Conservation (phyloP, 192 early-diverging fungal species). For the Backusella westeae region DNA sequence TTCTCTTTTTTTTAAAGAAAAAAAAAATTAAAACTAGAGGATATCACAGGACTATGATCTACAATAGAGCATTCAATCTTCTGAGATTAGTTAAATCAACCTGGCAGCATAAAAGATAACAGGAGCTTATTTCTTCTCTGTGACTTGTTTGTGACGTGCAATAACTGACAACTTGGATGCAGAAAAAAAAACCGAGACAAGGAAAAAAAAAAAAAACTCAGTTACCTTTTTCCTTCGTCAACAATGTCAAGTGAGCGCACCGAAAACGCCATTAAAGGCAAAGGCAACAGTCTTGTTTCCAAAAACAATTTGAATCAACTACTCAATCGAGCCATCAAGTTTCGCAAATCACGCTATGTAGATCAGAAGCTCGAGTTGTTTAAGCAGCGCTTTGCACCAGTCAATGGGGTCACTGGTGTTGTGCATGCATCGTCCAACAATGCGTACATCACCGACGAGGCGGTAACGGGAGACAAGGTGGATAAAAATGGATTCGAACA, state of each 20-base stretch:
- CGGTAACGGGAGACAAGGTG: conserved; percentile 23
- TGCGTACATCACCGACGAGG: neutral
- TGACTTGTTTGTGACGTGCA: neutral
- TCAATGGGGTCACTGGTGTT: conserved; percentile 16
- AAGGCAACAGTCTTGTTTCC: neutral
- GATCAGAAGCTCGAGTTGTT: conserved; percentile 31
- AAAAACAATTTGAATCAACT: conserved; percentile 26
- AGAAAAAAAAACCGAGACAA: neutral
- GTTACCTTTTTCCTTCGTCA: neutral
- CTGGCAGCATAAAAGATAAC: no score
- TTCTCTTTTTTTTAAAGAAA: no score
- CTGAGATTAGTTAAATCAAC: no score
- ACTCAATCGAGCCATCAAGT: conserved; percentile 26
- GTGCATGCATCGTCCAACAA: neutral
- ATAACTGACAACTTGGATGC: no score
- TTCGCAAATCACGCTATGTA: conserved; percentile 27
- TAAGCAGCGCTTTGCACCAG: conserved; percentile 30
- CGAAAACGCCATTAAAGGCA: conserved; percentile 2
- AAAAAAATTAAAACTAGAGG: no score
- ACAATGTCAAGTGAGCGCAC: neutral
- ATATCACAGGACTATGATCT: no score
- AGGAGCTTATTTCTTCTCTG: no score
- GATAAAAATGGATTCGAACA: conserved; percentile 64
- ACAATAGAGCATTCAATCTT: no score
- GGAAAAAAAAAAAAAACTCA: neutral